Conservation (phyloP, 1,139 yeast species). For the Yarrowia galli region DNA sequence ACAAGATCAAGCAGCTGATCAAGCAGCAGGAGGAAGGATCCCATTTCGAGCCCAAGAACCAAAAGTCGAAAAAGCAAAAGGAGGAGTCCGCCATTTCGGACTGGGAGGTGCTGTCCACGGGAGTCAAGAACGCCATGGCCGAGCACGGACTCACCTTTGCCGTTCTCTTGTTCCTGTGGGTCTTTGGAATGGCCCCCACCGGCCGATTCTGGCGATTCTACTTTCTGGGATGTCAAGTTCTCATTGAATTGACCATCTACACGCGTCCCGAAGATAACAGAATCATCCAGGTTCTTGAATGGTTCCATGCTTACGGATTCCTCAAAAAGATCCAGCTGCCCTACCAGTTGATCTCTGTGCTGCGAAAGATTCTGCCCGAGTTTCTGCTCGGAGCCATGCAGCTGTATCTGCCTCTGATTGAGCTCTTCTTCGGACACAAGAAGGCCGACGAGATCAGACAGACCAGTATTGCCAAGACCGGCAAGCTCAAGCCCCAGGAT, state of each 20-base stretch:
- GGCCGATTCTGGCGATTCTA: constrained; percentile 47
- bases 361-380: constrained; percentile 33
- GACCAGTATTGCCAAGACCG: constrained; percentile 31
- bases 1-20: constrained; percentile 23
- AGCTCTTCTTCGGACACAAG: constrained; percentile 21
- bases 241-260: constrained; percentile 44
- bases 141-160: constrained; percentile 43
- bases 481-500: constrained; percentile 37
- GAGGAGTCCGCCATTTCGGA: constrained; percentile 7
- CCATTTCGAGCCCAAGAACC: constrained; percentile 2
- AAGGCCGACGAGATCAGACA: constrained; percentile 27
- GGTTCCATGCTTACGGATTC: constrained; percentile 44
- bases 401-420: constrained; percentile 32
- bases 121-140: constrained; percentile 42
- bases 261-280: constrained; percentile 43
- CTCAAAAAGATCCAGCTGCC: constrained; percentile 40
- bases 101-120: constrained; percentile 40
- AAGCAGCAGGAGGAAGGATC: constrained; percentile 36
- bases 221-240: constrained; percentile 42
- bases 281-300: constrained; percentile 41
- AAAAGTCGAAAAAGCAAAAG: not conserved
- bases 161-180: constrained; percentile 43
- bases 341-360: constrained; percentile 28
- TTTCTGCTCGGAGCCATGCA: constrained; percentile 32
- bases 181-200: constrained; percentile 43